Conservation (phyloP, 768 basidiomycete genomes). For the Agaricus subrufescens region DNA sequence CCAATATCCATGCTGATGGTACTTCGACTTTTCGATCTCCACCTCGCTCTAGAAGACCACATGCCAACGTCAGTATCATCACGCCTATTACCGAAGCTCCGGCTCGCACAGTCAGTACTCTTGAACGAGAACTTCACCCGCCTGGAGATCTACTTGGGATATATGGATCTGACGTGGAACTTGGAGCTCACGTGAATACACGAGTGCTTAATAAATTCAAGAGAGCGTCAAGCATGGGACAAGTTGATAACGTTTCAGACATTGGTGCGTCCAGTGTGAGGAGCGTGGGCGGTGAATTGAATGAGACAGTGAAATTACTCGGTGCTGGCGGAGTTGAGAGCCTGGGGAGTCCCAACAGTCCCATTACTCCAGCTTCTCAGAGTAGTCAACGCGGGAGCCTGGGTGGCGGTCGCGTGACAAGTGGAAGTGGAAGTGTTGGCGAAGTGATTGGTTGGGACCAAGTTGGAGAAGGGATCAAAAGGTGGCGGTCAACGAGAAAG, state of each 20-base stretch:
- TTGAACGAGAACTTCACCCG: background rate
- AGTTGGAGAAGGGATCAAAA: background rate
- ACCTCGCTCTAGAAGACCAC: background rate
- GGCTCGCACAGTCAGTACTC: constrained; percentile 1
- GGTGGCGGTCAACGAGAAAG: background rate
- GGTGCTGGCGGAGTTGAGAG: constrained; percentile 15
- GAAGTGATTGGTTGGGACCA: background rate
- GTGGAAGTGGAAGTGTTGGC: background rate
- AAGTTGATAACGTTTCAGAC: constrained; percentile 31
- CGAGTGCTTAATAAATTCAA: constrained; percentile 14
- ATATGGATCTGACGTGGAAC: constrained; percentile 1
- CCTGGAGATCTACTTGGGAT: constrained; percentile 4
- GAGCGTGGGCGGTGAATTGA: constrained; percentile 36
- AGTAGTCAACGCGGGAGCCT: background rate
- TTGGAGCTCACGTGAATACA: background rate
- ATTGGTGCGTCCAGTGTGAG: constrained; percentile 27
- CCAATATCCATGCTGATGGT: constrained; percentile 2
- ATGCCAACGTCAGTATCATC: background rate
- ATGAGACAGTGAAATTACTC: constrained; percentile 18
- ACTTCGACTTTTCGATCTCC: constrained; percentile 1
- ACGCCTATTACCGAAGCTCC: background rate
- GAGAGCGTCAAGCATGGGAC: constrained; percentile 65
- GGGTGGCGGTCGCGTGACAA: background rate
- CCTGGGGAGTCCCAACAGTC: constrained; percentile 1
- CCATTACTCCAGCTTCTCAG: background rate